Evolutionary conservation across 2,329 filamentous ascomycete genomes (phyloP).

Genomic region (Xenoacremonium recifei): DNA sequence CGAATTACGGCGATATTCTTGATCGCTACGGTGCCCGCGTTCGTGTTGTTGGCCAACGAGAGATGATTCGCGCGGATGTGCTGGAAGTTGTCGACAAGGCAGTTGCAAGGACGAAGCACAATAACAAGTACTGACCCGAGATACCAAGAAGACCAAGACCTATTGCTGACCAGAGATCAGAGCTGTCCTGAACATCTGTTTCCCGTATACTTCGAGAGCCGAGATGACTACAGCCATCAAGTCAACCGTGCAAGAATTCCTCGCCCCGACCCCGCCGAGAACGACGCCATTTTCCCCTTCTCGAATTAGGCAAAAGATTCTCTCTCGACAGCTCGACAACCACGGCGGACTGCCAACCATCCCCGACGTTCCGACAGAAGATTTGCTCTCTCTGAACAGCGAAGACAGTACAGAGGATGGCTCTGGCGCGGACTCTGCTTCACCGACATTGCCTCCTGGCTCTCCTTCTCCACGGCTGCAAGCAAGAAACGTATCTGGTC

Average conservation of each 20-base stretch:
- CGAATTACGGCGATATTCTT: conserved; percentile 88
- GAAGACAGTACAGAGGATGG: conserved; percentile 41
- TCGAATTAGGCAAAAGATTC: conserved; percentile 82
- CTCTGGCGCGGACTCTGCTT: conserved; percentile 56
- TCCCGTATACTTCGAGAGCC: conserved; percentile 93
- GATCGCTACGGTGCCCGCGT: conserved; percentile 90
- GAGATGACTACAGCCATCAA: conserved; percentile 92
- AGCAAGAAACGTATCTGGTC: conserved; percentile 35
- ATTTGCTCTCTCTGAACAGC: conserved; percentile 40
- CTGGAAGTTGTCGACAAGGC: conserved; percentile 84
- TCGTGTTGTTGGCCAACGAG: conserved; percentile 79
- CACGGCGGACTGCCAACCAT: conserved; percentile 49
- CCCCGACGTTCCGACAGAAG: conserved; percentile 46
- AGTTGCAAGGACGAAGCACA: conserved; percentile 81
- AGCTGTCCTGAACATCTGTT: conserved; percentile 83
- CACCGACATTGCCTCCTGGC: conserved; percentile 57
- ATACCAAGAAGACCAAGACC: background rate
- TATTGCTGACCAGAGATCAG: conserved; percentile 31
- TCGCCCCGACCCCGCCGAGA: conserved; percentile 63
- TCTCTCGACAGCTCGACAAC: conserved; percentile 60
- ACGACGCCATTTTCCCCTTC: conserved; percentile 81
- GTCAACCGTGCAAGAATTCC: conserved; percentile 83
- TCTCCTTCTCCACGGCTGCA: conserved; percentile 44
- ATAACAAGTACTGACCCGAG: conserved; percentile 62
- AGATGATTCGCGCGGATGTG: conserved; percentile 83